phyloP scores from a whole-genome alignment of 192 early-diverging fungal genomes.

The Linnemannia exigua region DNA sequence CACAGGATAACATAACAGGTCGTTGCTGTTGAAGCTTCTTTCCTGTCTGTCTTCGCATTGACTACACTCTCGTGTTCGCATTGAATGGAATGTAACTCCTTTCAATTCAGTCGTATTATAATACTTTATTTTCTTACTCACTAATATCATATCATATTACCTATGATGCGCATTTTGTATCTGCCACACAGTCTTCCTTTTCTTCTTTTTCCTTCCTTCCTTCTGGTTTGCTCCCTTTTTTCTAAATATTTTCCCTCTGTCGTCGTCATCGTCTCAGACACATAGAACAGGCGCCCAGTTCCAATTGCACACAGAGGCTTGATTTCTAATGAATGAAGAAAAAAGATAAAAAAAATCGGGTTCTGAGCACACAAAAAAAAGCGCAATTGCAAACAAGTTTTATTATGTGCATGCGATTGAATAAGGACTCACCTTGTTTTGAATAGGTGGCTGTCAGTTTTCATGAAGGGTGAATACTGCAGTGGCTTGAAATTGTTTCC shows the following conservation, averaged over 20 bases:
- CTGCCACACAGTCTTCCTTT: neutral
- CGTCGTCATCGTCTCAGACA: neutral
- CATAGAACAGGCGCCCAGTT: neutral
- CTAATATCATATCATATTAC: neutral
- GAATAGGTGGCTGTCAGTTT: neutral
- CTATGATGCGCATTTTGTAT: neutral
- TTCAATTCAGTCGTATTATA: neutral
- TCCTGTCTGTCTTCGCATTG: neutral
- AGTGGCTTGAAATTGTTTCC: neutral
- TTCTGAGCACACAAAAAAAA: slow-evolving; percentile 2
- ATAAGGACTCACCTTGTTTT: neutral
- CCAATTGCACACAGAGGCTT: neutral
- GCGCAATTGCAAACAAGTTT: slow-evolving; percentile 6
- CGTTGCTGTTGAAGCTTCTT: neutral
- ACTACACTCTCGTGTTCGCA: neutral
- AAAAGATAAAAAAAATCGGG: slow-evolving; percentile 5
- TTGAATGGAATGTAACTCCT: slow-evolving; percentile 9
- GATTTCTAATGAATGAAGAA: slow-evolving; percentile 2
- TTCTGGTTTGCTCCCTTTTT: neutral
- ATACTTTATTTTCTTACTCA: neutral
- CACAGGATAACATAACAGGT: too few relatives aligned
- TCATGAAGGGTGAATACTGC: neutral
- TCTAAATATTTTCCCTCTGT: neutral
- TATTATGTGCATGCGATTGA: neutral
- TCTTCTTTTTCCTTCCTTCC: neutral